Conservation (phyloP, 768 basidiomycete genomes). For the Trametopsis cervina region DNA sequence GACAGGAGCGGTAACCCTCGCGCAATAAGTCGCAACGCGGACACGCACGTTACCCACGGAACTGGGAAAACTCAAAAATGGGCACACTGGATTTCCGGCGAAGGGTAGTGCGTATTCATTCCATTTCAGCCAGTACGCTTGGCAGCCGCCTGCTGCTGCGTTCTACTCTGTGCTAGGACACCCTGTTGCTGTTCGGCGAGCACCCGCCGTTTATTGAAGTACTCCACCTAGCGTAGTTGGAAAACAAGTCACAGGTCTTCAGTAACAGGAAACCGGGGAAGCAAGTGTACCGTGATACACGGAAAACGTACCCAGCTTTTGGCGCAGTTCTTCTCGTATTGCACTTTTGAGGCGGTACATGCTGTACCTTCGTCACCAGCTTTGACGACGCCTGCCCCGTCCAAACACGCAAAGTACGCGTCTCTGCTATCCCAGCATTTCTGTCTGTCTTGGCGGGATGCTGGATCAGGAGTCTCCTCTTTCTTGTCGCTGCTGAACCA, state of each 20-base stretch:
- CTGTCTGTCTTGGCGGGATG: slow-evolving; percentile 59
- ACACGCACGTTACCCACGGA: neutral
- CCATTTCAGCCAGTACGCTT: slow-evolving; percentile 21
- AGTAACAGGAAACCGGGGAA: too few relatives aligned
- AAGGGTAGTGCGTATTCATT: too few relatives aligned
- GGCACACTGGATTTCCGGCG: too few relatives aligned
- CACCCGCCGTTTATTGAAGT: slow-evolving; percentile 88
- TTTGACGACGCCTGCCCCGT: slow-evolving; percentile 57
- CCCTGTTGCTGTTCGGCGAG: slow-evolving; percentile 76
- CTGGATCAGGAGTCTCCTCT: slow-evolving; percentile 32
- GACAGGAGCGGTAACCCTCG: too few relatives aligned
- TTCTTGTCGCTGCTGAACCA: slow-evolving; percentile 32
- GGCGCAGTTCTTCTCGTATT: slow-evolving; percentile 71
- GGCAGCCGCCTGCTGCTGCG: slow-evolving; percentile 31
- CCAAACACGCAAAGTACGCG: slow-evolving; percentile 80
- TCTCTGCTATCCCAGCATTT: slow-evolving; percentile 86
- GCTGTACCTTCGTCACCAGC: slow-evolving; percentile 63
- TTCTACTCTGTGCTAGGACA: slow-evolving; percentile 43
- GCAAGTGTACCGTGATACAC: too few relatives aligned
- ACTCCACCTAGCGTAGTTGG: slow-evolving; percentile 59
- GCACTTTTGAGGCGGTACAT: slow-evolving; percentile 49
- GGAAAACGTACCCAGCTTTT: slow-evolving; percentile 83
- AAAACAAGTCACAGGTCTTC: neutral
- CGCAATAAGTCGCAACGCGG: too few relatives aligned
- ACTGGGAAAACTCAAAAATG: too few relatives aligned